These are phyloP conservation scores for Penicillium angulare DNA, from an alignment of 495 filamentous ascomycete genomes.

Conservation along the genomic window DNA sequence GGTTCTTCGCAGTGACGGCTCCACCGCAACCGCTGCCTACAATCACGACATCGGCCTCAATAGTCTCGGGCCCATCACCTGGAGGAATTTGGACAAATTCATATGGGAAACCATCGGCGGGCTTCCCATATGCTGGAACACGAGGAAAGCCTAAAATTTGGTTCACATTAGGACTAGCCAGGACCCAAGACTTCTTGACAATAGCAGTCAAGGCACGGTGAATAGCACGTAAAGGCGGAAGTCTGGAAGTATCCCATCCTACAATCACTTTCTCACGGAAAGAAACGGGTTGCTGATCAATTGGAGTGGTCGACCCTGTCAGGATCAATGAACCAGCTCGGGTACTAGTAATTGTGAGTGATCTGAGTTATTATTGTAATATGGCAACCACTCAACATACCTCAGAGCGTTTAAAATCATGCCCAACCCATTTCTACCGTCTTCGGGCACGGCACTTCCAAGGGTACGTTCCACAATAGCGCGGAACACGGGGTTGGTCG, in stretches of 20 bases:
- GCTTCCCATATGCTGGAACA: slow-evolving; percentile 59
- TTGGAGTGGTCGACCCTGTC: slow-evolving; percentile 60
- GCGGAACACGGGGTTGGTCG: slow-evolving; percentile 46
- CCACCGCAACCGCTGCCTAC: slow-evolving; percentile 87
- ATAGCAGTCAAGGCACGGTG: slow-evolving; percentile 56
- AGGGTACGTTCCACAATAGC: slow-evolving; percentile 45
- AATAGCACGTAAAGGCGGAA: slow-evolving; percentile 55
- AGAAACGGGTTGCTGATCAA: slow-evolving; percentile 61
- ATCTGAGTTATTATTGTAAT: not conserved
- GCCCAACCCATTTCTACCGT: slow-evolving; percentile 48
- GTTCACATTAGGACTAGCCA: slow-evolving; percentile 55
- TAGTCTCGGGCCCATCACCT: slow-evolving; percentile 43
- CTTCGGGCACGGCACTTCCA: slow-evolving; percentile 39
- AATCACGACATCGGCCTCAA: slow-evolving; percentile 81
- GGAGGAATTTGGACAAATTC: slow-evolving; percentile 52
- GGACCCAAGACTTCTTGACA: slow-evolving; percentile 57
- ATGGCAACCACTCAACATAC: slow-evolving; percentile 33
- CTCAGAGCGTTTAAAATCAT: slow-evolving; percentile 54
- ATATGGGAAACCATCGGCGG: slow-evolving; percentile 53
- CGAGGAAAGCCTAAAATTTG: slow-evolving; percentile 62
- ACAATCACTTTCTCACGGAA: slow-evolving; percentile 61
- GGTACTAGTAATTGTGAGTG: slow-evolving; percentile 48
- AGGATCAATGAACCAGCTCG: slow-evolving; percentile 64
- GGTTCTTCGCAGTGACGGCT: slow-evolving; percentile 75
- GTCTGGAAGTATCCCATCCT: slow-evolving; percentile 55